Percentiles rank a stretch among this genome's conserved stretches.
phyloP scores from a whole-genome alignment of 2,329 filamentous ascomycete species.

The Thermoascus crustaceus region DNA sequence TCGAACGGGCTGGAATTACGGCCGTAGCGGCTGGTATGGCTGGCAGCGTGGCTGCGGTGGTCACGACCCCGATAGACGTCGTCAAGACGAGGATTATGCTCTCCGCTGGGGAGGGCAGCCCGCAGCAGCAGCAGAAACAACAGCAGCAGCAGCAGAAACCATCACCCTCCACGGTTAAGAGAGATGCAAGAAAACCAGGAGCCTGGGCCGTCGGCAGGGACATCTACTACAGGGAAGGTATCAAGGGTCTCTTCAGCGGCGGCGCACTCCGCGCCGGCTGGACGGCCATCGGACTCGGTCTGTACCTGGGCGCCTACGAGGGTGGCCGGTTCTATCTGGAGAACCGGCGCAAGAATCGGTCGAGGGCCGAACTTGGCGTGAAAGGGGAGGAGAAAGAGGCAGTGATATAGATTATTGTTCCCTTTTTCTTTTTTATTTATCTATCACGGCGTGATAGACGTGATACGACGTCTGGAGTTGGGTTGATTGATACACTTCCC shows the following conservation, averaged over 20 bases:
- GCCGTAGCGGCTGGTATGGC: conserved; percentile 65
- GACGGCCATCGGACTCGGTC: conserved; percentile 73
- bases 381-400: conserved; percentile 4
- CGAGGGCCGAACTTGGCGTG: conserved; percentile 3
- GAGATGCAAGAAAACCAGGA: conserved; percentile 23
- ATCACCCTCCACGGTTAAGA: conserved; percentile 9
- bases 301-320: conserved; percentile 84
- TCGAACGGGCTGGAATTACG: conserved; percentile 63
- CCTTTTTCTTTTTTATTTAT: not conserved
- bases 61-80: conserved; percentile 87
- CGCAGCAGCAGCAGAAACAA: conserved; percentile 8
- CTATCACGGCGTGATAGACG: not conserved
- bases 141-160: not conserved
- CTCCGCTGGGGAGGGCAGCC: conserved; percentile 39
- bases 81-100: conserved; percentile 89
- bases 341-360: conserved; percentile 16
- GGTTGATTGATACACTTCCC: no score
- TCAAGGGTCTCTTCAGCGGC: conserved; percentile 66
- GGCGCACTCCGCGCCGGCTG: conserved; percentile 64
- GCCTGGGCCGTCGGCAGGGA: conserved; percentile 55
- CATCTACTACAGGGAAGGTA: conserved; percentile 58
- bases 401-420: conserved; percentile 4
- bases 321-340: conserved; percentile 58
- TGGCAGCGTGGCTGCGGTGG: conserved; percentile 63
- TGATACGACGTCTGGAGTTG: no score